Percentiles rank a stretch among this genome's conserved stretches.
Conservation (phyloP, 148 eudicot genomes). For the Diospyros lotus region DNA sequence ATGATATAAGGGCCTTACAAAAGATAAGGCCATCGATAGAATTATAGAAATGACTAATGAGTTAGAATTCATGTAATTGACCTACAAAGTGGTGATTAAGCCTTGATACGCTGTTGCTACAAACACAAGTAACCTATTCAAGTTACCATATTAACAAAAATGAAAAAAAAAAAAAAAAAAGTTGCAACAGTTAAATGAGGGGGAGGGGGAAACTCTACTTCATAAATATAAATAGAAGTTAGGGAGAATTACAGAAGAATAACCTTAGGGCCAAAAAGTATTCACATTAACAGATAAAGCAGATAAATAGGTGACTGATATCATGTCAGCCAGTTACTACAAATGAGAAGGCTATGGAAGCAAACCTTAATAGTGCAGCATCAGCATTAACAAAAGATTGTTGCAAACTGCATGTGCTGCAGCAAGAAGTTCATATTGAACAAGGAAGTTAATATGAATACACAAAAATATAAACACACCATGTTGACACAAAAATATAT, state of each 20-base stretch:
- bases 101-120: too few relatives aligned
- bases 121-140: too few relatives aligned
- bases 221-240: too few relatives aligned
- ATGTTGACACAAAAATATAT: not conserved
- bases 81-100: too few relatives aligned
- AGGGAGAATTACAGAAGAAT: not conserved
- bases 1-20: too few relatives aligned
- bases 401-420: constrained; percentile 13
- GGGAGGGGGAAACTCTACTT: too few relatives aligned
- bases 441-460: constrained; percentile 6
- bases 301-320: constrained; percentile 1
- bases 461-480: not conserved
- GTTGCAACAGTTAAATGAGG: too few relatives aligned
- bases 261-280: not conserved
- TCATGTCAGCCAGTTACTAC: not conserved
- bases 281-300: not conserved
- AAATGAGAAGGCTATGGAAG: constrained; percentile 7
- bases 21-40: too few relatives aligned
- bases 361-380: constrained; percentile 15
- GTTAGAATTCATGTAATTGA: too few relatives aligned
- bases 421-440: constrained; percentile 10
- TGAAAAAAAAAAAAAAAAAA: not conserved
- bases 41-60: too few relatives aligned
- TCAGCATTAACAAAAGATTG: constrained; percentile 12
- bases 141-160: too few relatives aligned